Conservation (phyloP, 2,329 filamentous ascomycete species). For the Sporothrix brasiliensis region DNA sequence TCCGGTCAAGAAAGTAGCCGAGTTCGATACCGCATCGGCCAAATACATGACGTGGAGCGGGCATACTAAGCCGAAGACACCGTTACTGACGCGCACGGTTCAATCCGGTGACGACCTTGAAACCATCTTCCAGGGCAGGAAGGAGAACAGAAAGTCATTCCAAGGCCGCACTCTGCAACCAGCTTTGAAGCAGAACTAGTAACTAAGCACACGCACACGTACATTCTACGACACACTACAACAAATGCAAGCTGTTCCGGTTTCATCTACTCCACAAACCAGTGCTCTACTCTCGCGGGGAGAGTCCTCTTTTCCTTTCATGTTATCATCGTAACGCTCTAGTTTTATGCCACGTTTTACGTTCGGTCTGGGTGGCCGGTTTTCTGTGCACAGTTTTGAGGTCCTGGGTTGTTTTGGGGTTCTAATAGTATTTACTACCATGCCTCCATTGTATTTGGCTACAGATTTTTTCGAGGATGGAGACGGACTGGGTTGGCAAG, state of each 20-base stretch:
- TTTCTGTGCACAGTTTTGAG: neutral
- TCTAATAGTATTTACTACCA: constrained; percentile 18
- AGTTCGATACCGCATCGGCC: constrained; percentile 27
- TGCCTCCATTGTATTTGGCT: constrained; percentile 27
- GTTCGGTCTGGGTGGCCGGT: neutral
- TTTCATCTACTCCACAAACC: neutral
- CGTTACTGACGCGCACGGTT: constrained; percentile 35
- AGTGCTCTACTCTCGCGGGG: neutral
- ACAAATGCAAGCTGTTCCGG: neutral
- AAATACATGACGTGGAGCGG: constrained; percentile 39
- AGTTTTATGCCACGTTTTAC: constrained; percentile 18
- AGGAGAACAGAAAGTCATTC: constrained; percentile 27
- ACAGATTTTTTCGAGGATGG: neutral
- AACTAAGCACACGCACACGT: neutral
- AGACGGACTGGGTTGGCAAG: neutral
- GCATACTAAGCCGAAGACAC: constrained; percentile 29
- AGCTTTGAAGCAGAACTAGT: constrained; percentile 23
- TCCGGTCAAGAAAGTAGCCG: neutral
- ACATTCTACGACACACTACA: neutral
- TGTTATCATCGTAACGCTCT: constrained; percentile 3
- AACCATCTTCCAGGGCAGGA: constrained; percentile 33
- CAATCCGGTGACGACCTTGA: constrained; percentile 37
- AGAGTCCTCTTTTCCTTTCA: constrained; percentile 7
- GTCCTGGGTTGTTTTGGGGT: neutral
- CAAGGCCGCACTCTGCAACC: neutral